phyloP scores from a whole-genome alignment of 2,329 filamentous ascomycete genomes.

The Zymoseptoria tritici region DNA sequence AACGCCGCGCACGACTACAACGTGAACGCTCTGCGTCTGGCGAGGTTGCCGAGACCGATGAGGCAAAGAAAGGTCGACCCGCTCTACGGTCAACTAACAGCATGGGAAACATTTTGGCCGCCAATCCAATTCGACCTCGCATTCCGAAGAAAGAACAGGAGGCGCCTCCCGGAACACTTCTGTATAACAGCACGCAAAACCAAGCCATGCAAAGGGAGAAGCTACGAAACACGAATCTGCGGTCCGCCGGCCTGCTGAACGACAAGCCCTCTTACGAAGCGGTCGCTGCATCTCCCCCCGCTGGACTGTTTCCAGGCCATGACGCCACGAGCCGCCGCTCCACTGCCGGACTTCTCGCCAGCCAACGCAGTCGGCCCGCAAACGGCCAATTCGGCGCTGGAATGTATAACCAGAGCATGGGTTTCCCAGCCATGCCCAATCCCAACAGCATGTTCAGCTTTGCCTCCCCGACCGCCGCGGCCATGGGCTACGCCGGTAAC shows the following conservation, averaged over 20 bases:
- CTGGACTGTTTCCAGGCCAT: constrained; percentile 17
- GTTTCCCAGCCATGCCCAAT: constrained; percentile 14
- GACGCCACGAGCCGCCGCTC: constrained; percentile 11
- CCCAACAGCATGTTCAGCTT: constrained; percentile 17
- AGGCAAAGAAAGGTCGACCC: constrained; percentile 35
- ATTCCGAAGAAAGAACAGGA: constrained; percentile 7
- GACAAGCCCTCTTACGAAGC: constrained; percentile 20
- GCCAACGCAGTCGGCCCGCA: constrained; percentile 11
- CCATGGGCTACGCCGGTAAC: constrained; percentile 12
- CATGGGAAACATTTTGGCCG: constrained; percentile 55
- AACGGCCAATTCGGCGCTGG: constrained; percentile 31
- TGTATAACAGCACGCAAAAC: constrained; percentile 26
- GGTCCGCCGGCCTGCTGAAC: constrained; percentile 22
- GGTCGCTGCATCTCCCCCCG: constrained; percentile 21
- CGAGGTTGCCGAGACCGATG: constrained; percentile 32
- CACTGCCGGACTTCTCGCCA: constrained; percentile 25
- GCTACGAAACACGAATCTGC: constrained; percentile 28
- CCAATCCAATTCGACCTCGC: constrained; percentile 23
- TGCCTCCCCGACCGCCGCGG: constrained; percentile 19
- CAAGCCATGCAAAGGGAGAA: constrained; percentile 32
- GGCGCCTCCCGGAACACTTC: constrained; percentile 31
- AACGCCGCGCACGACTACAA: constrained; percentile 66
- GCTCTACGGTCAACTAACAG: constrained; percentile 41
- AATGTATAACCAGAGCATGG: constrained; percentile 16
- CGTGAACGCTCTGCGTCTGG: constrained; percentile 51